phyloP scores from a whole-genome alignment of 495 filamentous ascomycete genomes.

The Entonaema liquescens region DNA sequence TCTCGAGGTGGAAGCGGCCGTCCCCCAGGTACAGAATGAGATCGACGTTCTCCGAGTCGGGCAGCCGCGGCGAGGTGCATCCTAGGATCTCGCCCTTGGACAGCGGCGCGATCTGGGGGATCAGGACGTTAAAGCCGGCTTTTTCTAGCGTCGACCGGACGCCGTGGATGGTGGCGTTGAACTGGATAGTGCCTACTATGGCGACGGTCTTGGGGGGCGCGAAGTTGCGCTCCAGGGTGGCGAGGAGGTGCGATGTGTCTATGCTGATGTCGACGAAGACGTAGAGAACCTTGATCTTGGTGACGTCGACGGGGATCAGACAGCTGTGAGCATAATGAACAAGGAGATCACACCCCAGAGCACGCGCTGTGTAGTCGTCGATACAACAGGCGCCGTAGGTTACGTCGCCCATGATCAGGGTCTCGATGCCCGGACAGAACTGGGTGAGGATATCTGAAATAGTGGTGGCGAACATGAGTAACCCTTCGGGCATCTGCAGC shows the following conservation, averaged over 20 bases:
- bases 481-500: slow-evolving; percentile 94
- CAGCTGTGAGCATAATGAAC: slow-evolving; percentile 98
- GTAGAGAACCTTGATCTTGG: slow-evolving; percentile 93
- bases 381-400: slow-evolving; percentile 99
- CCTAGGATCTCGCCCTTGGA: slow-evolving; percentile 95
- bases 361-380: slow-evolving; percentile 95
- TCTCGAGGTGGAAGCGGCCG: slow-evolving; percentile 96
- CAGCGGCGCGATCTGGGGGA: slow-evolving; percentile 92
- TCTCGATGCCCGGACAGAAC: slow-evolving; percentile 91
- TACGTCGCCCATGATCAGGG: slow-evolving; percentile 98
- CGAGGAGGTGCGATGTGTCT: slow-evolving; percentile 84
- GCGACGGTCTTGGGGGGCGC: slow-evolving; percentile 83
- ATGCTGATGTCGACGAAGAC: slow-evolving; percentile 99
- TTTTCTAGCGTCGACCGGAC: slow-evolving; percentile 77
- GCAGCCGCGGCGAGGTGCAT: slow-evolving; percentile 86
- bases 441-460: slow-evolving; percentile 96
- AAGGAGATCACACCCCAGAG: slow-evolving; percentile 91
- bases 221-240: slow-evolving; percentile 91
- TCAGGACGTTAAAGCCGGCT: slow-evolving; percentile 80
- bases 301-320: slow-evolving; percentile 93
- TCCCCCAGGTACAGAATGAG: slow-evolving; percentile 93
- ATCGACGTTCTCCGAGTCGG: slow-evolving; percentile 66
- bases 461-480: slow-evolving; percentile 95
- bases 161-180: slow-evolving; percentile 94
- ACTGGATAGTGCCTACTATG: slow-evolving; percentile 96